Base-by-base conservation (phyloP, 805 yeast species). In the Saturnispora sanitii region DNA sequence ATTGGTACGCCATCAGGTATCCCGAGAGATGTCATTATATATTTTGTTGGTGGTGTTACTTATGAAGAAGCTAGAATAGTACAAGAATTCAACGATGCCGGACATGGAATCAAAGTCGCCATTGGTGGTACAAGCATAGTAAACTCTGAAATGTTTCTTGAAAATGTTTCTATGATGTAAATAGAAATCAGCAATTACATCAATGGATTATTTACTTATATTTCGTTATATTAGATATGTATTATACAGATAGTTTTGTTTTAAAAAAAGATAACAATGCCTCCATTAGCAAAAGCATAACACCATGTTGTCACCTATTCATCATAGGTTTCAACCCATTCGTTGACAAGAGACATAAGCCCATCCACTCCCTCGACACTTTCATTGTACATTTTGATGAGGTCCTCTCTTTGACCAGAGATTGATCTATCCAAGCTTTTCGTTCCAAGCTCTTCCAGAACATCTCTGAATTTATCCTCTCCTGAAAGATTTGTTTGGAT, bases 21-120 rank as follows among this genome's bases (percentile, higher is more conserved):
- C 21, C 67, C 73, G 1, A 83, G 79, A 51, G 88, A 82, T 50
- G 64, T 83, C n/a, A 69, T 83, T 3, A 64, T 83, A 1, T 83
- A 77, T 54, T 61, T 82, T 39, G 75, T 85, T 38, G 97, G 96
- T 5, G 98, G 98, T 13, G 81, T 74, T 2, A 90, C 97, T 1
- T 86, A 76, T 56, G 97, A 90, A 58, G 99, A 92, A 57, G 84
- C 94, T 0, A 72, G 96, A 46, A 61, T 87, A 19, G 76, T 88
- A 4, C 76, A 82, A 41, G 83, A 86, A 45, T 67, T 87, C 47
- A 79, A 81, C 53, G 61, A 61, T 22, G 64, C 74, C 19, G 69
- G 66, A 40, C 72, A 71, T 27, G 75, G 73, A 8, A 68, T 82
- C 34, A 73, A 85, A 47, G 66, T 84, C 13, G 68, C 86, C 1